A percentile compares a stretch with the other conserved stretches of the same genome.
Evolutionary conservation across 352 stramenopile genomes (phyloP).

Genomic region (Phytophthora syringae): DNA sequence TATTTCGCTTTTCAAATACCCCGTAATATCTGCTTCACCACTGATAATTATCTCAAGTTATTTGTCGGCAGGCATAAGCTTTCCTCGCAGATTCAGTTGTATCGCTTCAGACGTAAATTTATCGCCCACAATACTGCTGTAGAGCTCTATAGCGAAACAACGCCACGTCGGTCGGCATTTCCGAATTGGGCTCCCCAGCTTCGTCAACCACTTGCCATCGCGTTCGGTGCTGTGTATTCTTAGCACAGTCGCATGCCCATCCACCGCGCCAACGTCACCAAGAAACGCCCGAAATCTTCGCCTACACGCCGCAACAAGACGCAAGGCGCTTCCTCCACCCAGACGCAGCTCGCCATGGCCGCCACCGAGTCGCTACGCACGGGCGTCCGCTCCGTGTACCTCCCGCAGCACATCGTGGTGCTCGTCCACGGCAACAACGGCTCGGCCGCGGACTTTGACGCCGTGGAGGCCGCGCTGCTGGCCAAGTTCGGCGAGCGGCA

Average conservation of each 20-base stretch:
- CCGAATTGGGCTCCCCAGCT: too few relatives aligned
- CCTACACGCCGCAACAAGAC: constrained; percentile 4
- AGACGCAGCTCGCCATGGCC: constrained; percentile 20
- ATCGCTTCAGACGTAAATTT: too few relatives aligned
- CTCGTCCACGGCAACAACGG: constrained; percentile 88
- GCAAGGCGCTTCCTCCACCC: neutral
- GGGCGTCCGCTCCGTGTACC: constrained; percentile 25
- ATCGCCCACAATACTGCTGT: too few relatives aligned
- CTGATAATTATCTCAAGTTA: too few relatives aligned
- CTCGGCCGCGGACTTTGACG: constrained; percentile 74
- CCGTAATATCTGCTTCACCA: too few relatives aligned
- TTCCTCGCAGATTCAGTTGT: too few relatives aligned
- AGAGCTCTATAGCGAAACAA: too few relatives aligned
- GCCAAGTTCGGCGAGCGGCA: constrained; percentile 52
- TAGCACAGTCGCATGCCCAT: constrained; percentile 17
- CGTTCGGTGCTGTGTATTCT: constrained; percentile 3
- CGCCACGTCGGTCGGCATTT: too few relatives aligned
- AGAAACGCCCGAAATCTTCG: constrained; percentile 20
- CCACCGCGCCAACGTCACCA: constrained; percentile 2
- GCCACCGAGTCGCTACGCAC: constrained; percentile 18
- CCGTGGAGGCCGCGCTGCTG: constrained; percentile 48
- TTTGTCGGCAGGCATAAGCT: too few relatives aligned
- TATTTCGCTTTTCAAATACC: too few relatives aligned
- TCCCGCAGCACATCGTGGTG: constrained; percentile 78
- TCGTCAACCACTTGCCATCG: too few relatives aligned